Conservation (phyloP, 148 eudicot genomes). For the Rheum nobile region DNA sequence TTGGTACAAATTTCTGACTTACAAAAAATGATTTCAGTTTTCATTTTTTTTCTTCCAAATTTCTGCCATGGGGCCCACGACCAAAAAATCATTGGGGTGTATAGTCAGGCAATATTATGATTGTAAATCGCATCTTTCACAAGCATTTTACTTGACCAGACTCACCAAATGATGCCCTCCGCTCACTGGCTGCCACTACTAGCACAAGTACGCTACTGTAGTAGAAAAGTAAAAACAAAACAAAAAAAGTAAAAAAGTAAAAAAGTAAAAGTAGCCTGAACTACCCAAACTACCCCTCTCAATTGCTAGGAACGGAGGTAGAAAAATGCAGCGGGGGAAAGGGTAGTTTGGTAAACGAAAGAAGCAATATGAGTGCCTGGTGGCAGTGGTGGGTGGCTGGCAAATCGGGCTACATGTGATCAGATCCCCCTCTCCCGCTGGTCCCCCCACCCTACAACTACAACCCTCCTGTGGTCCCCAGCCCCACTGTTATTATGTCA, state of each 20-base stretch:
- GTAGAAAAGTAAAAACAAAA: neutral
- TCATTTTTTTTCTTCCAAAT: too few relatives aligned
- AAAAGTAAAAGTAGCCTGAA: neutral
- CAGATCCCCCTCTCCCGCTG: neutral
- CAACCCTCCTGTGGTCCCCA: neutral
- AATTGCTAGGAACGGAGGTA: neutral
- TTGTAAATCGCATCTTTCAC: neutral
- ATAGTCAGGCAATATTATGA: neutral
- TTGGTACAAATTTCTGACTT: too few relatives aligned
- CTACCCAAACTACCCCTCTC: neutral
- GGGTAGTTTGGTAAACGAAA: neutral
- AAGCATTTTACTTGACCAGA: neutral
- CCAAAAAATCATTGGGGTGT: neutral
- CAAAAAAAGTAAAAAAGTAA: neutral
- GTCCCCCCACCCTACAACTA: neutral
- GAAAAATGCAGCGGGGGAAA: neutral
- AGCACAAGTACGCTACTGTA: neutral
- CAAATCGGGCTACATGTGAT: slow-evolving; percentile 7
- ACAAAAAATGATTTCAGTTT: too few relatives aligned
- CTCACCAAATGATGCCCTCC: neutral
- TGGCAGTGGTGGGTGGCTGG: slow-evolving; percentile 5
- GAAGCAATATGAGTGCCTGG: neutral
- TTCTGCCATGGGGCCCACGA: neutral
- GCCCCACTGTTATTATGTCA: neutral
- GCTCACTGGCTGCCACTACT: neutral